Evolutionary conservation across 2,329 filamentous ascomycete genomes (phyloP), one percentile per base, ranked within the genome.

Genomic region (Neopestalotiopsis sp.): DNA sequence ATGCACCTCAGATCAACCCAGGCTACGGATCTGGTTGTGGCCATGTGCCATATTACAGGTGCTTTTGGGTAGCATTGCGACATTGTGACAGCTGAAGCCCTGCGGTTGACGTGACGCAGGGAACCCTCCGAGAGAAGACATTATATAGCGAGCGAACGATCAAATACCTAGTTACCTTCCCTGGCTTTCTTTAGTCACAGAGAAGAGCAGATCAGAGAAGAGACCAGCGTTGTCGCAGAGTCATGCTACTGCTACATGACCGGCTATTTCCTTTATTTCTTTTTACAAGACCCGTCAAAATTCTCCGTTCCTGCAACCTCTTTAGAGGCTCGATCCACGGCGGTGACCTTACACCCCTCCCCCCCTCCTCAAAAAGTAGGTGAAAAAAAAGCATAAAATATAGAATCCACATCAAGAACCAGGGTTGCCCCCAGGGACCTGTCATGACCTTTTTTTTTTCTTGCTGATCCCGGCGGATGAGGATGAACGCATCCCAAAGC

Each of bases 391-490:
- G 17, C 6, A 53, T 53, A 20, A 24, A 17, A 24, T 24, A 24
- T 4, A 24, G n/a, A 17, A 53, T 28, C 45, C 10, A 24, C 17
- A 17, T 20, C 3, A 24, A 53, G 5, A 53, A 53, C n/a, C 17
- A 53, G 45, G 45, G 45, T 24, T 20, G 45, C 2, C n/a, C 5
- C n/a, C 17, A 53, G 45, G 45, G 17, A 24, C n/a, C 45, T 53
- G n/a, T 59, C 38, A 45, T 42, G 62, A 49, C 42, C 20, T 62
- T 28, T 63, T 61, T 20, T 65, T 71, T 69, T 45, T 67, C n/a
- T 65, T 66, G 63, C 72, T 71, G 74, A 71, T 71, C n/a, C 45
- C 45, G 45, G 45, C 17, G 45, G 20, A 53, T 17, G 9, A 53
- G 45, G 74, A 69, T 53, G 45, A 53, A 53, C n/a, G 34, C 34